These are phyloP conservation scores for Mitragyna speciosa DNA, from an alignment of 257 asterid genomes.

Conservation along the genomic window DNA sequence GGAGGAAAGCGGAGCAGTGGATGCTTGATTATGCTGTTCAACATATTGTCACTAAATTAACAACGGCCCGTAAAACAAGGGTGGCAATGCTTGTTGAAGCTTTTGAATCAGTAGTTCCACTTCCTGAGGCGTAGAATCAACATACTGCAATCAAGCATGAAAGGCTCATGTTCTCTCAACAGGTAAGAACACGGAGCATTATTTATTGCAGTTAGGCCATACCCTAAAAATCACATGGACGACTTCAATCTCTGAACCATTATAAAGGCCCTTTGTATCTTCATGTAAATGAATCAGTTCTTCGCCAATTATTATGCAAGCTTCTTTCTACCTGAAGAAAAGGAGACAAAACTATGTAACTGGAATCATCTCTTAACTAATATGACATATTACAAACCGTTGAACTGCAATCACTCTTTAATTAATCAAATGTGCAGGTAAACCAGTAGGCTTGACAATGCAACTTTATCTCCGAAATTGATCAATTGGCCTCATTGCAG, in stretches of 20 bases:
- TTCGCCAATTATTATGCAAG: background rate
- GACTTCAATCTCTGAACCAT: background rate
- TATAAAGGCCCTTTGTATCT: background rate
- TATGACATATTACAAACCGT: background rate
- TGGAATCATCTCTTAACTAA: background rate
- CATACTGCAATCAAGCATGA: background rate
- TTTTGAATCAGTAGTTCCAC: conserved; percentile 94
- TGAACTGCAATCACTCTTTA: background rate
- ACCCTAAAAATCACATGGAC: too few species aligned
- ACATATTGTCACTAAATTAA: conserved; percentile 63
- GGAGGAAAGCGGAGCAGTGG: conserved; percentile 90
- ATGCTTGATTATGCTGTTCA: conserved; percentile 94
- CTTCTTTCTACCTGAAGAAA: too few species aligned
- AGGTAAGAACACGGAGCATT: background rate
- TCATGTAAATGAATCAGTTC: conserved; percentile 4
- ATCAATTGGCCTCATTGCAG: conserved; percentile 4
- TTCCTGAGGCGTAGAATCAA: conserved; percentile 52
- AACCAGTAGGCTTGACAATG: background rate
- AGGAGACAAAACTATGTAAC: background rate
- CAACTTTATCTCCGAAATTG: background rate
- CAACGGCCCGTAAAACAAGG: conserved; percentile 71
- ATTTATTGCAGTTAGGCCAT: background rate
- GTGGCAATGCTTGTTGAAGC: conserved; percentile 97
- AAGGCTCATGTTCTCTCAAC: background rate
- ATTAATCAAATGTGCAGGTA: background rate